Base-by-base conservation (phyloP, 2,329 filamentous ascomycete species). In the Colletotrichum neosansevieriae region DNA sequence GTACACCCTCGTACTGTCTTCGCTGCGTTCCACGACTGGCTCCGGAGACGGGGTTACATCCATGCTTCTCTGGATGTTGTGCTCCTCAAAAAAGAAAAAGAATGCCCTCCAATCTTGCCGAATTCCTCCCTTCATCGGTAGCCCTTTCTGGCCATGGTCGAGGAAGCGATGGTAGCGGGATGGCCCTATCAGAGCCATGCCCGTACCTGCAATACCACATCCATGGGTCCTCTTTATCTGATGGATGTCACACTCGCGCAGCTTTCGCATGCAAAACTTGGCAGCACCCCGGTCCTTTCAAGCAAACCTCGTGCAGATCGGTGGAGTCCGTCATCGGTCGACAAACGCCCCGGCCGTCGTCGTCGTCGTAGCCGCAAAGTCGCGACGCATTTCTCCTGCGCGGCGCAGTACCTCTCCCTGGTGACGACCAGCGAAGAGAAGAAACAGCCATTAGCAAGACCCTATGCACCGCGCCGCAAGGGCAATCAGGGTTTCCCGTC, bases 201-300 rank as follows among this genome's bases (percentile, higher is more conserved):
- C 45, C 12, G 29, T 60, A 34, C 50, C 42, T 57, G 56, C 36
- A 56, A 65, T 54, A 58, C 61, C 38, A 53, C 49, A 57, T 29
- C 12, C 66, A 50, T 47, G 49, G 49, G 34, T 40, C 24, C 24
- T 60, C n/a, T 64, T 40, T 50, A 50, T 59, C 42, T 66, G 54
- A 60, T 56, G 45, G 40, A 6, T 44, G 49, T 36, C 47, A 49
- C 54, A 69, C 42, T 50, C 17, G 54, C 66, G 56, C 66, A 67
- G 51, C 56, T 49, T 36, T 50, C 56, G 54, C 49, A 45, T 62
- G 44, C 58, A 57, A 69, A 69, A 69, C 62, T 69, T 69, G 67
- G 67, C 62, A 69, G 67, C 32, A 47, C 13, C 67, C 67, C 36
- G 40, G 67, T 62, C 38, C 19, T 9, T 59, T 45, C 42, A 49